Percentiles rank a stretch among this genome's conserved stretches.
These are phyloP conservation scores for Fusarium neocosmosporiellum DNA, from an alignment of 2,329 filamentous ascomycete genomes.

Conservation along the genomic window DNA sequence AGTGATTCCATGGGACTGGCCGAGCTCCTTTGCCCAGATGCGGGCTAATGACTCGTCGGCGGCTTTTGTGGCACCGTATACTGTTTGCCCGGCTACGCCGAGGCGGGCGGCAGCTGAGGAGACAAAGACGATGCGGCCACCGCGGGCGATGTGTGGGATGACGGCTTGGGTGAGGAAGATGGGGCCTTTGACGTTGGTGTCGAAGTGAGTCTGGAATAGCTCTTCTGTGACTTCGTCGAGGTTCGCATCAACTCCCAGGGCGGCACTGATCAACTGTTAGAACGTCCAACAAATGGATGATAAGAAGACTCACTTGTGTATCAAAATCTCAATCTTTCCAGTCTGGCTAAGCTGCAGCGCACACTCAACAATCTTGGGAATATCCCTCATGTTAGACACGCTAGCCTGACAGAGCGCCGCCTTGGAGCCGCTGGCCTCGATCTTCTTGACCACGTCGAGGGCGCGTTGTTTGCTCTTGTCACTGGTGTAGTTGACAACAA, in stretches of 20 bases:
- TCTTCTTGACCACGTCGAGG: conserved; percentile 23
- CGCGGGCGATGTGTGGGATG: conserved; percentile 43
- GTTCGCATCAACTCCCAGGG: conserved; percentile 26
- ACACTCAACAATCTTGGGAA: conserved; percentile 30
- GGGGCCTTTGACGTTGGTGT: conserved; percentile 36
- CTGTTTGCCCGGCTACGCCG: conserved; percentile 43
- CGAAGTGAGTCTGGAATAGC: conserved; percentile 23
- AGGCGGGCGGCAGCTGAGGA: conserved; percentile 48
- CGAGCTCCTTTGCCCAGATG: conserved; percentile 48
- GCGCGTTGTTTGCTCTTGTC: conserved; percentile 29
- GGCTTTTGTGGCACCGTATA: conserved; percentile 51
- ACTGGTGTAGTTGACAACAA: conserved; percentile 36
- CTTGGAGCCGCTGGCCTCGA: conserved; percentile 29
- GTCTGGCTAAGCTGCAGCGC: conserved; percentile 31
- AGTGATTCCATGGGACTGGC: conserved; percentile 42
- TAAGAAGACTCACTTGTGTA: conserved; percentile 32
- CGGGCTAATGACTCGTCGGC: conserved; percentile 45
- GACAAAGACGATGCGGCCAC: conserved; percentile 49
- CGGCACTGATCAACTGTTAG: conserved; percentile 1
- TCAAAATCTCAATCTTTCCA: conserved; percentile 42
- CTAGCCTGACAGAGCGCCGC: conserved; percentile 27
- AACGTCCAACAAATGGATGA: background rate
- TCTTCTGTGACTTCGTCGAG: conserved; percentile 28
- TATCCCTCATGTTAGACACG: conserved; percentile 24
- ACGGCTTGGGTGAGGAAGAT: conserved; percentile 49